A percentile compares a stretch with the other conserved stretches of the same genome.
phyloP scores from a whole-genome alignment of 2,329 filamentous ascomycete species.

The Apiospora malaysiana region DNA sequence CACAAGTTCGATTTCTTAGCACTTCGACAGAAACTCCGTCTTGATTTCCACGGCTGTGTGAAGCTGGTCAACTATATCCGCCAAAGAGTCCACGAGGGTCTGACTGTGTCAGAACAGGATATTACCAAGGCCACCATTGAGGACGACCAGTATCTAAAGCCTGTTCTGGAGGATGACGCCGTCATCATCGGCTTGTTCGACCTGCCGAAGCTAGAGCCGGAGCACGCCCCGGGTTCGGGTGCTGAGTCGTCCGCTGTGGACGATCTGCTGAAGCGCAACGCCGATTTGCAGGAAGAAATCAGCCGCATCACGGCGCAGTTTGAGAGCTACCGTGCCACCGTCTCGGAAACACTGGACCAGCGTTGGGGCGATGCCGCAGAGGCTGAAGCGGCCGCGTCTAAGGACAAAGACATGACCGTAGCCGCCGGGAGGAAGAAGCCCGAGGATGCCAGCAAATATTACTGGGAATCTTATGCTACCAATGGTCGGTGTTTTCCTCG shows the following conservation, averaged over 20 bases:
- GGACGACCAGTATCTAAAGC: slow-evolving; percentile 83
- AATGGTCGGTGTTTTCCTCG: slow-evolving; percentile 54
- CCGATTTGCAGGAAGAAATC: slow-evolving; percentile 65
- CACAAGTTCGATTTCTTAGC: slow-evolving; percentile 71
- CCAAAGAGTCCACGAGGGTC: slow-evolving; percentile 50
- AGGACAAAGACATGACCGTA: slow-evolving; percentile 29
- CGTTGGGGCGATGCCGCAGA: slow-evolving; percentile 63
- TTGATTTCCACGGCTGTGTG: slow-evolving; percentile 77
- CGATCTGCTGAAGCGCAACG: slow-evolving; percentile 55
- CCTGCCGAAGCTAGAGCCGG: slow-evolving; percentile 56
- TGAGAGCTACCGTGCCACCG: slow-evolving; percentile 67
- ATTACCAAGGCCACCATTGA: slow-evolving; percentile 68
- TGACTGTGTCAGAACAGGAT: slow-evolving; percentile 55
- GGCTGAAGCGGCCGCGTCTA: slow-evolving; percentile 44
- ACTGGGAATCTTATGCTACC: slow-evolving; percentile 67
- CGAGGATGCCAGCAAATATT: slow-evolving; percentile 51
- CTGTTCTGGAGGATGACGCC: slow-evolving; percentile 87
- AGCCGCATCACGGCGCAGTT: slow-evolving; percentile 66
- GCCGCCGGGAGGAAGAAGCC: slow-evolving; percentile 37
- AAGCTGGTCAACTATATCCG: slow-evolving; percentile 77
- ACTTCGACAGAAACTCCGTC: slow-evolving; percentile 59
- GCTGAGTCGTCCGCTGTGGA: slow-evolving; percentile 36
- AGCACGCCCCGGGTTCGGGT: slow-evolving; percentile 26
- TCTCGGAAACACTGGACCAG: slow-evolving; percentile 70
- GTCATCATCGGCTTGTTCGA: slow-evolving; percentile 89